Base-by-base conservation (phyloP, 495 filamentous ascomycete species). In the Penicillium robsamsonii region DNA sequence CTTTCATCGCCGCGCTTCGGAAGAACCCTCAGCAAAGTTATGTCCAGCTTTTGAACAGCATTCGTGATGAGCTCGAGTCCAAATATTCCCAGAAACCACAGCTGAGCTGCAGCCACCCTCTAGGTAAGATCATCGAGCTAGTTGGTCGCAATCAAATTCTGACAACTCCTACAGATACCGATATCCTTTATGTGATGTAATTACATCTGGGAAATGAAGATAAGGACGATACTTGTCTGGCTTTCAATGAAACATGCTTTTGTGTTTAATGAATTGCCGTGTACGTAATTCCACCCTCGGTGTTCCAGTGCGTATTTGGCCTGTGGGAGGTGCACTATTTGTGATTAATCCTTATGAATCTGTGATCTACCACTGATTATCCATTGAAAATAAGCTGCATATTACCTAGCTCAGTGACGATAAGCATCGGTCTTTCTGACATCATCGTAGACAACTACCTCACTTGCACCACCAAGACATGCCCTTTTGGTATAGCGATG, bases 11-110 rank as follows among this genome's bases (percentile, higher is more conserved):
- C 5, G 88, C 92, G 38, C 81, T 98, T 50, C 92, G 93, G 79
- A 96, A 96, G 81, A 96, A 96, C 63, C 94, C 94, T 3, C 91
- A 97, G 70, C 94, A 97, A 80, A 96, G 92, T 76, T 97, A 97
- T 67, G 90, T 97, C 52, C 89, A 96, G 73, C 73, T 98, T 57
- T 81, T 98, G 57, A 97, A 95, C 77, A 96, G 84, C 73, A 97
- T 98, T 67, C 88, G 94, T 38, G 91, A 96, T 51, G 94, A 96
- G 72, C 77, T 98, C 59, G 77, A 89, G 53, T 83, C 82, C 33
- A 93, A 93, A 70, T 98, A 98, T 70, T 83, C 84, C 42, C 94
- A 98, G 75, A 97, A 96, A 77, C 94, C 94, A 60, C 94, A 98
- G 79, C 80, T 98, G 58, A 96, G 91, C 70, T 91, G 90, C 78